Evolutionary conservation across 1,284 basidiomycete species (phyloP).

Genomic region (Sphaerobolus stellatus): DNA sequence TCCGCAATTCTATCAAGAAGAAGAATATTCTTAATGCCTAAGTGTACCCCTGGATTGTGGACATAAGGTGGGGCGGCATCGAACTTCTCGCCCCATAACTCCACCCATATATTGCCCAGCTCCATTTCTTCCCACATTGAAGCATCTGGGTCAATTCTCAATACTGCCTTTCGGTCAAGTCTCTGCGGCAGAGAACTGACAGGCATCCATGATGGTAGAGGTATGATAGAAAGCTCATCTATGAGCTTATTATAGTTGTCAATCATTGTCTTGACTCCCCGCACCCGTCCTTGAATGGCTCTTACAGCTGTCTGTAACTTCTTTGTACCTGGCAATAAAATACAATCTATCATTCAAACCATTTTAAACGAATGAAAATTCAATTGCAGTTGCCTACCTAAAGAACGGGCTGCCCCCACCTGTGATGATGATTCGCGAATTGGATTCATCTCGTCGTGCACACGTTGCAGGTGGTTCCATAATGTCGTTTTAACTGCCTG

Average conservation of each 20-base stretch:
- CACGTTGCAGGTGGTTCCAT: not conserved
- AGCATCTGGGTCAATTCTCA: not conserved
- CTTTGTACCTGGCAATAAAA: not conserved
- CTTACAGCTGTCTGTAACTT: not conserved
- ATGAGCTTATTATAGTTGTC: not conserved
- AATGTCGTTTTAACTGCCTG: not conserved
- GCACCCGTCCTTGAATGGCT: not conserved
- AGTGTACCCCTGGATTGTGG: not conserved
- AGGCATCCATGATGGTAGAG: not conserved
- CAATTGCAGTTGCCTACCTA: not conserved
- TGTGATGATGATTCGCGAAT: not conserved
- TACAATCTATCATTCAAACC: not conserved
- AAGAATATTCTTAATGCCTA: not conserved
- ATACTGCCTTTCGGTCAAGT: not conserved
- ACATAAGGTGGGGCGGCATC: not conserved
- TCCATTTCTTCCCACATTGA: not conserved
- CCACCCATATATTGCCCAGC: not conserved
- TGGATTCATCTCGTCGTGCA: not conserved
- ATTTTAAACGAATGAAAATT: no score
- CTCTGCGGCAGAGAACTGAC: not conserved
- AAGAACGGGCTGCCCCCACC: not conserved
- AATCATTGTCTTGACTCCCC: not conserved
- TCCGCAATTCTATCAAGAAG: not conserved
- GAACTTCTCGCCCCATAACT: not conserved
- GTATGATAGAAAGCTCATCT: not conserved